These are phyloP conservation scores for Brachypodium distachyon DNA, from an alignment of 202 grass and related monocot species.

Conservation along the genomic window DNA sequence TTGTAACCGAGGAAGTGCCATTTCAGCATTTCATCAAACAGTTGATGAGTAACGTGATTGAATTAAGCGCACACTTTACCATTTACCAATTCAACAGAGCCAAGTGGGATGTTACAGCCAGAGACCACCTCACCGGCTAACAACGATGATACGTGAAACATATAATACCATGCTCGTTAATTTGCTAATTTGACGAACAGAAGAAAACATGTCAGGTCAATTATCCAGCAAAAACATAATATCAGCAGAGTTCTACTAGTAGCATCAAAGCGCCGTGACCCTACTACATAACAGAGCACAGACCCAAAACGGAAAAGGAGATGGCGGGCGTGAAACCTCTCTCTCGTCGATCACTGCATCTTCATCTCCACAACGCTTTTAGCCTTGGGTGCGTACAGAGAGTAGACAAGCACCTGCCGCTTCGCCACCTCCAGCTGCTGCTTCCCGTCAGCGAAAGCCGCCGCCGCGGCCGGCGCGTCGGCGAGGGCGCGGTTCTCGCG, in stretches of 20 bases:
- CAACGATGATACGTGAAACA: not conserved
- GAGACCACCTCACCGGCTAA: too few species aligned
- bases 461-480: constrained; percentile 29
- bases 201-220: not conserved
- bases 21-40: constrained; percentile 12
- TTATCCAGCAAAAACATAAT: constrained; percentile 1
- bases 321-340: constrained; percentile 9
- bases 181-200: constrained; percentile 24
- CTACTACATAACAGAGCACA: not conserved
- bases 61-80: not conserved
- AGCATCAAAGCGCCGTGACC: not conserved
- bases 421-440: constrained; percentile 67
- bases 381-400: constrained; percentile 58
- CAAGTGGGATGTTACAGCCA: not conserved
- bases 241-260: not conserved
- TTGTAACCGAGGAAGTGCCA: not conserved
- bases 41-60: not conserved
- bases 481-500: constrained; percentile 51
- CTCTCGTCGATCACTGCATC: constrained; percentile 15
- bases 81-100: not conserved
- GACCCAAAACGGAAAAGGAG: not conserved
- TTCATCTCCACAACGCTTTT: constrained; percentile 83
- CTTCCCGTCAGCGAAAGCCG: constrained; percentile 56
- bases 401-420: constrained; percentile 71
- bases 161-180: not conserved